Evolutionary conservation across 2,329 filamentous ascomycete species (phyloP), one percentile per base, ranked within the genome.

Genomic region (Rugonectria rugulosa): DNA sequence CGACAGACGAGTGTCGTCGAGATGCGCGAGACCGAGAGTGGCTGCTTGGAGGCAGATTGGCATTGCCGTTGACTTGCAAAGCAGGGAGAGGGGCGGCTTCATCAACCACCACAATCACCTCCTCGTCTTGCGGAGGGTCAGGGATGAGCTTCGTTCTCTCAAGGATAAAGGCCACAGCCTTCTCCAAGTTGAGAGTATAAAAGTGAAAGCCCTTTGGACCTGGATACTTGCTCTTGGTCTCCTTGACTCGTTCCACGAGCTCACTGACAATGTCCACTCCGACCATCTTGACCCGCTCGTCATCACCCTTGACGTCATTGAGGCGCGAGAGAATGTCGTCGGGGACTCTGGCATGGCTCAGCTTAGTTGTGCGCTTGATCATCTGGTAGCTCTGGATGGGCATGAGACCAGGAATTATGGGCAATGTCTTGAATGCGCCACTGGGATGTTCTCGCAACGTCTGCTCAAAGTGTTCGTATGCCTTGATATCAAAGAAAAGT

Each of bases 321-420:
- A 95, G 78, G 20, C 90, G 86, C 11, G 81, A 79, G 69, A 94
- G 80, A 24, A 97, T 83, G 12, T 82, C 75, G 1, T 83, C 77
- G 0, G 95, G 95, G 38, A 98, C 81, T 59, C 84, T 88, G 42
- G 93, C 94, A 72, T 97, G 92, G 72, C 92, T 97, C 37, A 99
- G 83, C 76, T 98, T 99, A 20, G 93, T 94, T 26, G 94, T 97
- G 60, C 95, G 82, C 69, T 92, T 92, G 68, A 99, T 86, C 79
- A 97, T 98, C 72, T 96, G 91, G 75, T 96, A 98, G 75, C 91
- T 96, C 76, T 99, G 95, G 47, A 99, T 92, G 11, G 95, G 95
- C 93, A 99, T 97, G 67, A 99, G 80, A 2, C 95, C 95, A 0
- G 95, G 94, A 52, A 99, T 90, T 64, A 99, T 96, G 6, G 91